Percentiles rank a stretch among this genome's conserved stretches.
Conservation (phyloP, 805 yeast species). For the Kodamaea laetipori region DNA sequence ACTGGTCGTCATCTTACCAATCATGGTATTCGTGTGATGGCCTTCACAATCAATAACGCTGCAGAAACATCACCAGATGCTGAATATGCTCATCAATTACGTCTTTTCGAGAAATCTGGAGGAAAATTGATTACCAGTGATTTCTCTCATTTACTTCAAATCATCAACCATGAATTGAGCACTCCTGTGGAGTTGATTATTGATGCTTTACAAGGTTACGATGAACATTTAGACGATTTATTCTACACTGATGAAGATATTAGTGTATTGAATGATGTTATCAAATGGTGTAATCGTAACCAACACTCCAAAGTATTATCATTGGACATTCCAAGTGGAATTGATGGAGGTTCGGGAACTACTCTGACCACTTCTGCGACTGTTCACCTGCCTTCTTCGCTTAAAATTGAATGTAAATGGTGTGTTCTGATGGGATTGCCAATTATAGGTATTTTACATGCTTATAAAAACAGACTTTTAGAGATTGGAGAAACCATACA, state of each 20-base stretch:
- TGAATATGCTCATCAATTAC: slow-evolving; percentile 52
- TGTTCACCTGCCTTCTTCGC: slow-evolving; percentile 14
- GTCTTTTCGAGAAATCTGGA: slow-evolving; percentile 59
- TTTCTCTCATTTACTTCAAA: slow-evolving; percentile 37
- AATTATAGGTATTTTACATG: slow-evolving; percentile 58
- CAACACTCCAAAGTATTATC: slow-evolving; percentile 55
- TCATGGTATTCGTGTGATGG: slow-evolving; percentile 69
- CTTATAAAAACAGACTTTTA: slow-evolving; percentile 57
- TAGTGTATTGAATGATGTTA: slow-evolving; percentile 41
- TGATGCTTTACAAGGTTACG: slow-evolving; percentile 86
- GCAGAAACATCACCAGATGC: slow-evolving; percentile 33
- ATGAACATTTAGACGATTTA: slow-evolving; percentile 64
- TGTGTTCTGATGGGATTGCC: slow-evolving; percentile 77
- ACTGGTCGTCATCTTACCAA: slow-evolving; percentile 78
- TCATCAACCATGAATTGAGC: slow-evolving; percentile 49
- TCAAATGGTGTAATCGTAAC: slow-evolving; percentile 65
- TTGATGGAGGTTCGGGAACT: slow-evolving; percentile 79
- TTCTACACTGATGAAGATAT: slow-evolving; percentile 40
- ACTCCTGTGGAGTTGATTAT: slow-evolving; percentile 78
- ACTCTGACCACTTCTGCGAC: slow-evolving; percentile 23
- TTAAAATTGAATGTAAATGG: slow-evolving; percentile 51
- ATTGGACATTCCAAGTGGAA: slow-evolving; percentile 79
- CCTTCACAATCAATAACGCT: slow-evolving; percentile 42
- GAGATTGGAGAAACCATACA: slow-evolving; percentile 54
- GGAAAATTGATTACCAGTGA: slow-evolving; percentile 57